Base-by-base conservation (phyloP, 2,329 filamentous ascomycete species). In the Aspergillus chevalieri region DNA sequence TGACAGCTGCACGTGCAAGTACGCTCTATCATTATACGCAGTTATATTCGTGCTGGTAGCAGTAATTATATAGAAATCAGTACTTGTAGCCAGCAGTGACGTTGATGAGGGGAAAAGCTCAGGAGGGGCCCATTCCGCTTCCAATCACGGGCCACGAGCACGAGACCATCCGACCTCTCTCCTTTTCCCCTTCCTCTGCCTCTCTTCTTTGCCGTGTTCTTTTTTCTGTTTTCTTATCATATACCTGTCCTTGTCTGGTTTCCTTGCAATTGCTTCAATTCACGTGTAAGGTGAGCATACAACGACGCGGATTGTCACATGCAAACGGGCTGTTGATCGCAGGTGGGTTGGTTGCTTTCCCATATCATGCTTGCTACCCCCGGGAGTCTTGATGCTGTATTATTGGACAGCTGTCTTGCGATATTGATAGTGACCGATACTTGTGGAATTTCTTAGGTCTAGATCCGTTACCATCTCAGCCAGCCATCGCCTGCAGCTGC, bases 131-230 rank as follows among this genome's bases (percentile, higher is more conserved):
- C 17, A 12, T 12, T 8, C 19, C 19, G 55, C 52, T 57, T 57
- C 60, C 59, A 62, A 64, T 61, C 57, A 55, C 52, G 58, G 63
- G 43, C 51, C 51, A 51, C 51, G 55, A 55, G 64, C 65, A 67
- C 65, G 65, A 67, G 65, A 66, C 65, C 65, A 61, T 45, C 49
- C 48, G 42, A 49, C 24, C 30, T 19, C 50, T 36, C 26, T 44
- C 22, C 43, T 36, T 28, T 28, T 34, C 43, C n/a, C 43, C 45
- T 50, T 46, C 19, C 12, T 15, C 42, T 30, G 12, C 26, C 19
- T 15, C 33, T 52, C 47, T 54, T 52, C 54, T 50, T 50, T 53
- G 55, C 53, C 48, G 54, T 47, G 44, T 46, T 49, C 24, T 50
- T 47, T 49, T 49, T 46, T 45, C 47, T 46, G 47, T 49, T 44